A percentile compares a stretch with the other conserved stretches of the same genome.
Evolutionary conservation across 139 green algal genomes (phyloP).

Genomic region (Trebouxia sp.): DNA sequence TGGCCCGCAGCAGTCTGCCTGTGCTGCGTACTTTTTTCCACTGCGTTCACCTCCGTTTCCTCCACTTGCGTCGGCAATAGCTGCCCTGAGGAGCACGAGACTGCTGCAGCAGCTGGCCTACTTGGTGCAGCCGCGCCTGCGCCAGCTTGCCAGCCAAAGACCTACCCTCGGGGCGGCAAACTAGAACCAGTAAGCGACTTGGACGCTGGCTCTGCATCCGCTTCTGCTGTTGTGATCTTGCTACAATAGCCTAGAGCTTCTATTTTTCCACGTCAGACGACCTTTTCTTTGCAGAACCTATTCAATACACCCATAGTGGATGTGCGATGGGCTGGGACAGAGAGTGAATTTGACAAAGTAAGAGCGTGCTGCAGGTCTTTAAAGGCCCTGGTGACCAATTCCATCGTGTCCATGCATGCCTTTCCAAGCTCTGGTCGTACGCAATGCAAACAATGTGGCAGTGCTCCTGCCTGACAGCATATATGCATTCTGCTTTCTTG

Average conservation of each 20-base stretch:
- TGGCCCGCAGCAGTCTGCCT: not conserved
- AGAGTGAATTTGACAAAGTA: slow-evolving; percentile 35
- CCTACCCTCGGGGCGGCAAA: slow-evolving; percentile 41
- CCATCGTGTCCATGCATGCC: too few species aligned
- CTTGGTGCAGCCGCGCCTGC: slow-evolving; percentile 26
- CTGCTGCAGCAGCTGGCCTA: slow-evolving; percentile 36
- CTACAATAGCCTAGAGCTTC: too few species aligned
- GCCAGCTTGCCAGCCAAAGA: slow-evolving; percentile 23
- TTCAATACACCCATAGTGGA: slow-evolving; percentile 27
- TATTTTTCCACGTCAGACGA: not conserved
- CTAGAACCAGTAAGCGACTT: slow-evolving; percentile 38
- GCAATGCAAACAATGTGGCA: too few species aligned
- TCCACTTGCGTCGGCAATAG: slow-evolving; percentile 31
- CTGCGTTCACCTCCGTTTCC: not conserved
- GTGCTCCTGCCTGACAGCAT: too few species aligned
- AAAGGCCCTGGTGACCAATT: too few species aligned
- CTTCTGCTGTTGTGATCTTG: not conserved
- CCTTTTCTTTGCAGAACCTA: not conserved
- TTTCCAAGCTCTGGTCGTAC: too few species aligned
- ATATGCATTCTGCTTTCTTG: not conserved
- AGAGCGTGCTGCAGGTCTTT: too few species aligned
- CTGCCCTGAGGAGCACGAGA: slow-evolving; percentile 31
- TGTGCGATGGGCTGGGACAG: slow-evolving; percentile 28
- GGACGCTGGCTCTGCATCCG: not conserved
- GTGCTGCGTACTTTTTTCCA: not conserved